phyloP scores from a whole-genome alignment of 2,329 filamentous ascomycete genomes.

The Fusarium anthophilum region DNA sequence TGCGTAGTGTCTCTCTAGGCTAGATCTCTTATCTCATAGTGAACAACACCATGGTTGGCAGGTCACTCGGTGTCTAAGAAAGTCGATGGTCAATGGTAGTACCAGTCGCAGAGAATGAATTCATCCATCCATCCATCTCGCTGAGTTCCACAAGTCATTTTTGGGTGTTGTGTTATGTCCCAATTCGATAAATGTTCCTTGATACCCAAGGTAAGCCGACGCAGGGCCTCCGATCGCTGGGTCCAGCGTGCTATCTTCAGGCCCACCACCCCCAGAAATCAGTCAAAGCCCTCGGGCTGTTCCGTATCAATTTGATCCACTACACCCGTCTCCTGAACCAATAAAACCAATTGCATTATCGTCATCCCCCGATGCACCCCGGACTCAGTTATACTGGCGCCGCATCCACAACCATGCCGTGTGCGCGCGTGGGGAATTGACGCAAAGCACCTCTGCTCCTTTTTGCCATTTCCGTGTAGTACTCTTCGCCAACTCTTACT shows the following conservation, averaged over 20 bases:
- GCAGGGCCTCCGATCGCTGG: too few species aligned
- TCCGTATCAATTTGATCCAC: not conserved
- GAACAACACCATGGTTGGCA: not conserved
- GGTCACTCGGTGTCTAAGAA: not conserved
- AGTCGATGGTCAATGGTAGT: not conserved
- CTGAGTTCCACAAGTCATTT: too few species aligned
- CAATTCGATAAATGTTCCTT: too few species aligned
- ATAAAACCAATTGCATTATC: not conserved
- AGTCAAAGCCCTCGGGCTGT: not conserved
- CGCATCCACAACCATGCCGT: not conserved
- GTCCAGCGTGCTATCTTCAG: not conserved
- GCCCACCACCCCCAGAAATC: not conserved
- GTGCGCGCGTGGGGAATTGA: not conserved
- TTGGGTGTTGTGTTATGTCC: too few species aligned
- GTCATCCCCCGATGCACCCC: not conserved
- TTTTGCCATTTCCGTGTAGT: not conserved
- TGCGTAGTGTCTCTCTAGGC: not conserved
- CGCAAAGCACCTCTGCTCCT: not conserved
- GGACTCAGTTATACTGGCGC: not conserved
- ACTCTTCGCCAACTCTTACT: not conserved
- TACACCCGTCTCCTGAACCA: not conserved
- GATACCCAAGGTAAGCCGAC: too few species aligned
- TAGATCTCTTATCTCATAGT: not conserved
- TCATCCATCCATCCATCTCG: not conserved
- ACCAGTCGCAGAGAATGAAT: not conserved